Percentiles rank a stretch among this genome's conserved stretches.
These are phyloP conservation scores for Pilatotrama ljubarskyi DNA, from an alignment of 768 basidiomycete species.

Conservation along the genomic window DNA sequence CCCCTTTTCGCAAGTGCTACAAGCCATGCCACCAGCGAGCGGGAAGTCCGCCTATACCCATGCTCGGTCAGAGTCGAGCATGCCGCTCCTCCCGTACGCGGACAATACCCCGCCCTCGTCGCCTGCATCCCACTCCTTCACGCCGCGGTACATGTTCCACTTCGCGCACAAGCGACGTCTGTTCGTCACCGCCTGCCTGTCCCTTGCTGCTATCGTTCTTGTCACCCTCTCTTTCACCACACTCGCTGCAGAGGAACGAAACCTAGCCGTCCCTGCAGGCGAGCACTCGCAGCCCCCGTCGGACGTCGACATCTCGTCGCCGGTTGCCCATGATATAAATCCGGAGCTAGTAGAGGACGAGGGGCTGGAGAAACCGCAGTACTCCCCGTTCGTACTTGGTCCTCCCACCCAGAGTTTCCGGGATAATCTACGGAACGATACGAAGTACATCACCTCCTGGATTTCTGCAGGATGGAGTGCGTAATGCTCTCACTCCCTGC, in stretches of 20 bases:
- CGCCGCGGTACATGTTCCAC: slow-evolving; percentile 13
- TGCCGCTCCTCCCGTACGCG: slow-evolving; percentile 29
- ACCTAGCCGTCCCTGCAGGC: neutral
- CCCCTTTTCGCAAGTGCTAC: slow-evolving; percentile 1
- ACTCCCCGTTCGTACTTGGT: slow-evolving; percentile 39
- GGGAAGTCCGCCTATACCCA: slow-evolving; percentile 12
- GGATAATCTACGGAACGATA: slow-evolving; percentile 63
- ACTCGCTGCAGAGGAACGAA: neutral
- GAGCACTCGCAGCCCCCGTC: slow-evolving; percentile 16
- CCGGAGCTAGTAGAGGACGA: neutral
- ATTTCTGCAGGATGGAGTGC: slow-evolving; percentile 72
- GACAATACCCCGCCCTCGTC: slow-evolving; percentile 20
- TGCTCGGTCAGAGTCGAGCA: slow-evolving; percentile 25
- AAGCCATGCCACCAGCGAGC: neutral
- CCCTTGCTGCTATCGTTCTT: slow-evolving; percentile 20
- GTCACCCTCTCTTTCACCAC: neutral
- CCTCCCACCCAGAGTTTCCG: slow-evolving; percentile 58
- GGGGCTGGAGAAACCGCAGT: slow-evolving; percentile 9
- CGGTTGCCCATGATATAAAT: slow-evolving; percentile 6
- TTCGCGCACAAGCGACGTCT: slow-evolving; percentile 17
- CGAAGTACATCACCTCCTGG: slow-evolving; percentile 73
- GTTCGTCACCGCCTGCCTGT: slow-evolving; percentile 30
- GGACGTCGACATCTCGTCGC: slow-evolving; percentile 20
- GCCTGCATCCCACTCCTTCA: slow-evolving; percentile 8
- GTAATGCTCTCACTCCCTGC: slow-evolving; percentile 12